Percentiles rank a stretch among this genome's conserved stretches.
phyloP scores from a whole-genome alignment of 2,329 filamentous ascomycete genomes.

The Mycosphaerella arachidis region DNA sequence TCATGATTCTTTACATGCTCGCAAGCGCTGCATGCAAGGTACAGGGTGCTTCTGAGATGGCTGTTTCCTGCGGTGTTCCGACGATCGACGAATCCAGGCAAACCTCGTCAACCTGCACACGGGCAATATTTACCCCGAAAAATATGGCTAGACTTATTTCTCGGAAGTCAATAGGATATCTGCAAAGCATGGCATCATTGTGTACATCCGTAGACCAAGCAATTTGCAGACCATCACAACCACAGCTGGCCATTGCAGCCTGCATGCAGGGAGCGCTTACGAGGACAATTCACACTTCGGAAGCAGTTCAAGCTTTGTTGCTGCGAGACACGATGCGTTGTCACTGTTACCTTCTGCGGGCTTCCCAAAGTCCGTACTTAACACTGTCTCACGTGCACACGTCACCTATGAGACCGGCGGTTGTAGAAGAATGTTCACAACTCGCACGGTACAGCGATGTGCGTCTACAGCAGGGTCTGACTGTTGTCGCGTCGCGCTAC shows the following conservation, averaged over 20 bases:
- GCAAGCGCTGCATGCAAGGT: neutral
- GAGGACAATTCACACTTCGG: neutral
- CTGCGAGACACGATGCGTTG: conserved; percentile 5
- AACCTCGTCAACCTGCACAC: neutral
- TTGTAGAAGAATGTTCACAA: neutral
- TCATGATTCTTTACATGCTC: neutral
- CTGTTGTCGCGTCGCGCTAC: neutral
- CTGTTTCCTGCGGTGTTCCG: neutral
- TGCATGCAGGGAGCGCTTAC: neutral
- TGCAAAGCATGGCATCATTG: conserved; percentile 5
- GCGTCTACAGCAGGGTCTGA: neutral
- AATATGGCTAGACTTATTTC: neutral
- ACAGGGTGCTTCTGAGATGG: neutral
- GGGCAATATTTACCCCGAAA: neutral
- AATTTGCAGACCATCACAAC: neutral
- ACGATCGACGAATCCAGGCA: conserved; percentile 3
- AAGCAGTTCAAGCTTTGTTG: neutral
- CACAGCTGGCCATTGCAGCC: neutral
- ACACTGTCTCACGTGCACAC: neutral
- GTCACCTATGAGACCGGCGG: neutral
- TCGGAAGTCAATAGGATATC: neutral
- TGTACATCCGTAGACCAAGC: neutral
- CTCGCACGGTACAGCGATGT: neutral
- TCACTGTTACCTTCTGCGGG: neutral
- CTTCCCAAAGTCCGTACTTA: neutral